Percentiles rank a stretch among this genome's conserved stretches.
phyloP scores from a whole-genome alignment of 2,329 filamentous ascomycete species.

The Penicillium sp. region DNA sequence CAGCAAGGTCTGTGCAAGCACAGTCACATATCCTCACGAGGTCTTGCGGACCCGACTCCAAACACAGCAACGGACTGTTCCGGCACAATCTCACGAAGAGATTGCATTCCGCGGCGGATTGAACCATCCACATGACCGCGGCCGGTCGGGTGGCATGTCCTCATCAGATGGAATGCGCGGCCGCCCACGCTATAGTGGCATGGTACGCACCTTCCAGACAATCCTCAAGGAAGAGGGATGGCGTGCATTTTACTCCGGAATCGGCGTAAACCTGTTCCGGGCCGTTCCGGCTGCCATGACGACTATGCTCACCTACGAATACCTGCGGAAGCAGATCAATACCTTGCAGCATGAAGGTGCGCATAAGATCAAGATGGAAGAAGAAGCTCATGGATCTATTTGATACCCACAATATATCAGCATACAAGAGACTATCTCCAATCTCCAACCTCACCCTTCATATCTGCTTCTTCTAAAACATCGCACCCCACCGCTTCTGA shows the following conservation, averaged over 20 bases:
- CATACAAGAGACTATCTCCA: neutral
- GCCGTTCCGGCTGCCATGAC: constrained; percentile 92
- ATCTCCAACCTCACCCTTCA: neutral
- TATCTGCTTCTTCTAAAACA: neutral
- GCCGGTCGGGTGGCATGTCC: constrained; percentile 35
- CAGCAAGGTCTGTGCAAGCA: constrained; percentile 89
- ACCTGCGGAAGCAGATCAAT: constrained; percentile 49
- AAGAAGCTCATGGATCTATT: constrained; percentile 13
- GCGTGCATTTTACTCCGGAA: constrained; percentile 91
- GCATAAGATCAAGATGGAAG: constrained; percentile 22
- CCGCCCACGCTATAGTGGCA: constrained; percentile 59
- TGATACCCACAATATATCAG: constrained; percentile 14
- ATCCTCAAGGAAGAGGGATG: constrained; percentile 89
- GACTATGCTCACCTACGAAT: constrained; percentile 95
- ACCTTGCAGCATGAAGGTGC: constrained; percentile 48
- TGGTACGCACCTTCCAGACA: constrained; percentile 70
- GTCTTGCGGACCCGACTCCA: constrained; percentile 88
- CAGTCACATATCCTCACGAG: constrained; percentile 93
- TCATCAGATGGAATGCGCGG: constrained; percentile 53
- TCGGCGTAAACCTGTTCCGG: constrained; percentile 95
- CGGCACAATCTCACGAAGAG: constrained; percentile 42
- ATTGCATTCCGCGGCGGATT: constrained; percentile 41
- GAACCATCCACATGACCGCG: constrained; percentile 37
- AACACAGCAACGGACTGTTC: constrained; percentile 68
- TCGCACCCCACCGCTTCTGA: neutral